Evolutionary conservation across 164 flowering plant species (phyloP), one percentile per base, ranked within the genome.

Genomic region (Berberis vulgaris): DNA sequence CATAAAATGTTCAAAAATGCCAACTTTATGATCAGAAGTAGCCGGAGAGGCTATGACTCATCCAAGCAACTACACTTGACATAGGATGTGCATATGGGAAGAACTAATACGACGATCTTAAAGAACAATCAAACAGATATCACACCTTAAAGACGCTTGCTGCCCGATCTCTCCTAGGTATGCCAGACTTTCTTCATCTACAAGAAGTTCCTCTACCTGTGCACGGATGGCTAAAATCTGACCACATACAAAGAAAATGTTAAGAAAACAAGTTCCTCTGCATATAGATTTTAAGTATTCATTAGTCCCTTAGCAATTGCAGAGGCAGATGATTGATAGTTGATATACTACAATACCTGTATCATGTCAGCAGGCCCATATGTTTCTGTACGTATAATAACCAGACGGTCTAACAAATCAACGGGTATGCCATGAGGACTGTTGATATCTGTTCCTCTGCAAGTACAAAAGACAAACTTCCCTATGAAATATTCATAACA

Each of bases 401-500:
- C 89, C 72, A 95, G 65, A 2, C 97, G 83, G 64, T 95, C 99
- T 69, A 91, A 76, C 67, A 95, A 80, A 75, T 95, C 99, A 70
- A 95, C 89, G 57, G 99, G 99, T 78, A 91, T 79, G 70, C 99
- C 97, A 73, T 95, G 99, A 49, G 99, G 97, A 74, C 97, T 89
- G 69, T 69, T 76, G 83, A 87, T 84, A 66, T 89, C 95, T 13
- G 99, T 91, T 61, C 99, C 99, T 74, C 99, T 89, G 85, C 78
- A 78, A 67, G 43, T 46, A 47, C 26, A 62, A 12, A 45, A 39
- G 41, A 67, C 13, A 46, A 60, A 12, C 41, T 6, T 67, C 61
- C 54, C 56, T 5, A 46, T 46, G 5, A 46, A 5, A 8, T 46
- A 26, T 26, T 26, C 26, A 26, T 1, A 46, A 46, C 5, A 46